Base-by-base conservation (phyloP, 2,329 filamentous ascomycete genomes). In the Pseudodiploospora longispora region DNA sequence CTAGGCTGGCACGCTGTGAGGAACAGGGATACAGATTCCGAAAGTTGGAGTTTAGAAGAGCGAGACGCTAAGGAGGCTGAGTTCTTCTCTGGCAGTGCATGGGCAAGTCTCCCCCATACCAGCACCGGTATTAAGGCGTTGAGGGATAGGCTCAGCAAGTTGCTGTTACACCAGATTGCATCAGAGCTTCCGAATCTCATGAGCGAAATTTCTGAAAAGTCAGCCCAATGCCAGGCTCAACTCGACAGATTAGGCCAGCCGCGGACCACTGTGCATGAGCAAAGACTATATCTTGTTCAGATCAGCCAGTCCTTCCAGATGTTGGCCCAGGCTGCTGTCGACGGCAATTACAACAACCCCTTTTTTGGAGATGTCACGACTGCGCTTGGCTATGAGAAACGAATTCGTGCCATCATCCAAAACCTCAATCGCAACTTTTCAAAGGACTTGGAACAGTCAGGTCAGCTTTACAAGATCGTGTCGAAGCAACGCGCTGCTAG, bases 321-420 rank as follows among this genome's bases (percentile, higher is more conserved):
- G 2, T 59, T 79, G 4, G 50, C 74, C 5, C 68, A 64, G 41
- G 62, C 64, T 3, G 70, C 74, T 0, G 55, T 72, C 0, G 65
- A 74, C n/a, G 78, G 78, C 0, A 63, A 61, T 0, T 82, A 80
- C 47, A 66, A 61, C 2, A 57, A 73, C 46, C 10, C 51, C 0
- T 82, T 81, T 56, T 82, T 82, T 46, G 64, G 58, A 3, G 54
- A 59, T 19, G 55, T 62, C 0, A 44, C 57, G 7, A 56, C 59
- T 1, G 39, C 50, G 1, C 19, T 48, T 1, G 66, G 63, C 1
- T 68, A 69, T 30, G 38, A 55, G 0, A 70, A 64, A 33, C 68
- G 76, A 0, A 61, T 83, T 4, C 68, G 78, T 0, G 76, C 78
- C 0, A 63, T 74, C 0, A 61, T 80, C 2, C 76, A 80, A 42